Percentiles rank a stretch among this genome's conserved stretches.
These are phyloP conservation scores for Chaetomium strumarium DNA, from an alignment of 2,329 filamentous ascomycete species.

Conservation along the genomic window DNA sequence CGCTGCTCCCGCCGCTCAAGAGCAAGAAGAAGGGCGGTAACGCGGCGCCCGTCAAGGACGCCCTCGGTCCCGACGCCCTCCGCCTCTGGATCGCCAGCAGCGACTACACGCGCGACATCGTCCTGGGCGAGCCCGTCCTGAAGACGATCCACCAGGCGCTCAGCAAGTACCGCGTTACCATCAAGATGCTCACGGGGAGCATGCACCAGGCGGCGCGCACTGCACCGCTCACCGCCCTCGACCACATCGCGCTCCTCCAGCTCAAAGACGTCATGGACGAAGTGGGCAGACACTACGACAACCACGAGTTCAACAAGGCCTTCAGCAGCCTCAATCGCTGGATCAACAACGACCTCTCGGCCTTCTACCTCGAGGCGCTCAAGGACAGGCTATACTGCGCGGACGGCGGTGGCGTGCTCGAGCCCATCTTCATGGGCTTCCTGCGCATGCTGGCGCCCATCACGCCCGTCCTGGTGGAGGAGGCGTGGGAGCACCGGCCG, in stretches of 20 bases:
- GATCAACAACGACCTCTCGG: slow-evolving; percentile 75
- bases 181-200: slow-evolving; percentile 85
- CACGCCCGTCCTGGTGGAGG: slow-evolving; percentile 77
- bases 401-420: slow-evolving; percentile 57
- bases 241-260: slow-evolving; percentile 73
- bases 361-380: slow-evolving; percentile 87
- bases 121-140: slow-evolving; percentile 72
- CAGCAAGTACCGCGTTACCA: slow-evolving; percentile 80
- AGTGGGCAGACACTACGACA: slow-evolving; percentile 59
- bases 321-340: slow-evolving; percentile 70
- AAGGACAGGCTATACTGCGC: slow-evolving; percentile 92
- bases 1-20: slow-evolving; percentile 65
- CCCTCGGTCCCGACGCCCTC: slow-evolving; percentile 78
- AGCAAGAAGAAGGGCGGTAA: slow-evolving; percentile 43
- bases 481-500: slow-evolving; percentile 77
- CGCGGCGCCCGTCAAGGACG: slow-evolving; percentile 48
- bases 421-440: slow-evolving; percentile 64
- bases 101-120: slow-evolving; percentile 85
- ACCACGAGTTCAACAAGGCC: slow-evolving; percentile 78
- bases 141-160: slow-evolving; percentile 69
- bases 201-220: slow-evolving; percentile 50
- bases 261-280: slow-evolving; percentile 59
- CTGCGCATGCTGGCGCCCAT: slow-evolving; percentile 75
- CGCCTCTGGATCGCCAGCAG: slow-evolving; percentile 87
- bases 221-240: slow-evolving; percentile 51